phyloP scores from a whole-genome alignment of 1,139 yeast genomes.

The Saccharomyces hybrid region DNA sequence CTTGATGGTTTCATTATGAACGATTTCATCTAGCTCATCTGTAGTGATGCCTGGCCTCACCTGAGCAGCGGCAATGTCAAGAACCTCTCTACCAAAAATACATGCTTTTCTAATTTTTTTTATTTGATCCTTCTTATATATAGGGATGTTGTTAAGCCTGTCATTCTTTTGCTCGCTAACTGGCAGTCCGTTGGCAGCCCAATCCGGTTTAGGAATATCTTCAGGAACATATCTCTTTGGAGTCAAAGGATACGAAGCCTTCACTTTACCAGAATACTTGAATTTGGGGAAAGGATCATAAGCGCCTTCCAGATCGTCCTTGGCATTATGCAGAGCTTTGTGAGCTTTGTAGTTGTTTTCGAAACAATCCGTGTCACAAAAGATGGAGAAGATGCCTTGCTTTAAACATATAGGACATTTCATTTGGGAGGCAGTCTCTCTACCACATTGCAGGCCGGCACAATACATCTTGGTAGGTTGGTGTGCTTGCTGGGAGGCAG shows the following conservation, averaged over 20 bases:
- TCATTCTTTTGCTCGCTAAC: too few species aligned
- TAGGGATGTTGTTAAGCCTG: conserved; percentile 62
- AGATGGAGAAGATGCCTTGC: too few species aligned
- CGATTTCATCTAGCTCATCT: conserved; percentile 80
- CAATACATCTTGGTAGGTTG: too few species aligned
- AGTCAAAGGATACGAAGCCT: conserved; percentile 76
- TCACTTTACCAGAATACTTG: conserved; percentile 62
- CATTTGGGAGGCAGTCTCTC: conserved; percentile 61
- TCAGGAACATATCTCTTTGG: conserved; percentile 66
- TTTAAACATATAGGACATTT: conserved; percentile 93
- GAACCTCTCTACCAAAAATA: conserved; percentile 72
- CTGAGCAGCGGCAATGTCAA: conserved; percentile 80
- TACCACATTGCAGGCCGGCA: conserved; percentile 77
- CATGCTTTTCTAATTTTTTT: conserved; percentile 69
- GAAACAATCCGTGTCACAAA: conserved; percentile 83
- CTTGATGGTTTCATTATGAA: conserved; percentile 81
- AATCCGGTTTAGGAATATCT: conserved; percentile 71
- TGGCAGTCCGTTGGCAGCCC: too few species aligned
- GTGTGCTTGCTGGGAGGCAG: background rate
- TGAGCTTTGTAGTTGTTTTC: conserved; percentile 62
- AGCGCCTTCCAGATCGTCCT: conserved; percentile 35
- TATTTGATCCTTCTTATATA: conserved; percentile 66
- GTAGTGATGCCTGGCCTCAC: conserved; percentile 86
- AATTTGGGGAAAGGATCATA: conserved; percentile 85
- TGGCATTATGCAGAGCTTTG: conserved; percentile 41